A percentile compares a stretch with the other conserved stretches of the same genome.
These are phyloP conservation scores for Turnera subulata DNA, from an alignment of 345 rosid genomes.

Conservation along the genomic window DNA sequence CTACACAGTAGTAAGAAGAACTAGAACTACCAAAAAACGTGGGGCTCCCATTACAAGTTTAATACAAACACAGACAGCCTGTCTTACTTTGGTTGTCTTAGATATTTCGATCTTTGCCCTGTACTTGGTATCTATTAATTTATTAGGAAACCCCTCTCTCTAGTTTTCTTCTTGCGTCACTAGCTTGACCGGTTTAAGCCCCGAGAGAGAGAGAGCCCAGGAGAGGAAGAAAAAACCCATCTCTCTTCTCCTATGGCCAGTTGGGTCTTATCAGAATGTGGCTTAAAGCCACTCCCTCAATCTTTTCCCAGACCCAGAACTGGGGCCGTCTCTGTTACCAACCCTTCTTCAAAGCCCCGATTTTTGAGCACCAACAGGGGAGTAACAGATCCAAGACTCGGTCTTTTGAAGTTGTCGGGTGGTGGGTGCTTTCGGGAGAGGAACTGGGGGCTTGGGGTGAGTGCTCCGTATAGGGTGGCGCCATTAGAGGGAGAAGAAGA, in stretches of 20 bases:
- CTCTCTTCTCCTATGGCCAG: slow-evolving; percentile 58
- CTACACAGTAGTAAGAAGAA: too few species aligned
- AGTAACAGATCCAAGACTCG: not conserved
- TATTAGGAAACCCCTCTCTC: too few species aligned
- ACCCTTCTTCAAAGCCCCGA: slow-evolving; percentile 18
- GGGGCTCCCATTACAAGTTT: too few species aligned
- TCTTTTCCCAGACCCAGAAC: slow-evolving; percentile 37
- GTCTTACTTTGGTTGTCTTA: too few species aligned
- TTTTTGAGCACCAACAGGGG: slow-evolving; percentile 12
- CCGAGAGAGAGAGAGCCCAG: not conserved
- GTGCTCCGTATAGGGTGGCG: slow-evolving; percentile 12
- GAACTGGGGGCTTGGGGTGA: slow-evolving; percentile 16
- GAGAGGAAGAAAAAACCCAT: not conserved
- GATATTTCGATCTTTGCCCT: too few species aligned
- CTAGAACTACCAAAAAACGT: too few species aligned
- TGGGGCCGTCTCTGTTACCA: slow-evolving; percentile 19
- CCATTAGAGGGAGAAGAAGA: slow-evolving; percentile 11
- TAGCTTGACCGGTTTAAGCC: too few species aligned
- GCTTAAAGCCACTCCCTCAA: slow-evolving; percentile 63
- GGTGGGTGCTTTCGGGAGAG: slow-evolving; percentile 7
- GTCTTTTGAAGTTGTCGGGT: slow-evolving; percentile 4
- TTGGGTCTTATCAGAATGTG: slow-evolving; percentile 65
- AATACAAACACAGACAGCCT: too few species aligned
- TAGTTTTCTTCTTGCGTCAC: too few species aligned
- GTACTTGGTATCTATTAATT: too few species aligned